phyloP scores from a whole-genome alignment of 495 filamentous ascomycete genomes.

The Neurospora sp. region DNA sequence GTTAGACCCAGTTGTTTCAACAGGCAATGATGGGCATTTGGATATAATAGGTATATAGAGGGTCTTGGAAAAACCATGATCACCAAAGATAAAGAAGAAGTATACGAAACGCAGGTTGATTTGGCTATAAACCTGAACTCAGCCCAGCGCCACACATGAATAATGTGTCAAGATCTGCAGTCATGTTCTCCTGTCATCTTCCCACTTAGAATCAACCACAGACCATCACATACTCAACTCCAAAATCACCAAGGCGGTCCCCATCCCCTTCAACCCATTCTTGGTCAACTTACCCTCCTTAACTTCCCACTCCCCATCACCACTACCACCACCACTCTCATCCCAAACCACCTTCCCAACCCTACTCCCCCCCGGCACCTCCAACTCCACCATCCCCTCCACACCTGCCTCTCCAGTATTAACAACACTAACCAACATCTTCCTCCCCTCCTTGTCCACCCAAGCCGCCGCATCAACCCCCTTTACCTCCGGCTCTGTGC shows the following conservation, averaged over 20 bases:
- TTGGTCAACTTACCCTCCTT: slow-evolving; percentile 10
- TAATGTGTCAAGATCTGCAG: background rate
- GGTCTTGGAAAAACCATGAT: background rate
- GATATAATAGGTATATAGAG: background rate
- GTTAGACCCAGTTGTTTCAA: background rate
- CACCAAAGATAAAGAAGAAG: background rate
- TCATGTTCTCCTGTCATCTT: background rate
- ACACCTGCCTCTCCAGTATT: slow-evolving; percentile 29
- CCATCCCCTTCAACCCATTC: slow-evolving; percentile 13
- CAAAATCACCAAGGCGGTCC: slow-evolving; percentile 16
- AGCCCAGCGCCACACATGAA: background rate
- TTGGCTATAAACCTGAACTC: background rate
- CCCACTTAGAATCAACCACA: background rate
- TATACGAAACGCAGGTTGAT: background rate
- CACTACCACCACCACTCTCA: slow-evolving; percentile 9
- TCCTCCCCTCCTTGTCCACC: slow-evolving; percentile 12
- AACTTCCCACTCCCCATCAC: slow-evolving; percentile 13
- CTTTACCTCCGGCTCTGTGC: background rate
- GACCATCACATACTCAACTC: background rate
- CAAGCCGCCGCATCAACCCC: slow-evolving; percentile 37
- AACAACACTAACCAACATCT: slow-evolving; percentile 36
- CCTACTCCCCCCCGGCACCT: slow-evolving; percentile 4
- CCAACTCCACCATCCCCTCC: slow-evolving; percentile 10
- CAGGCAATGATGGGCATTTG: background rate
- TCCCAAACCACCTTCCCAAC: slow-evolving; percentile 8